Base-by-base conservation (phyloP, 108 stramenopile genomes). In the Chaetoceros tenuissimus region DNA sequence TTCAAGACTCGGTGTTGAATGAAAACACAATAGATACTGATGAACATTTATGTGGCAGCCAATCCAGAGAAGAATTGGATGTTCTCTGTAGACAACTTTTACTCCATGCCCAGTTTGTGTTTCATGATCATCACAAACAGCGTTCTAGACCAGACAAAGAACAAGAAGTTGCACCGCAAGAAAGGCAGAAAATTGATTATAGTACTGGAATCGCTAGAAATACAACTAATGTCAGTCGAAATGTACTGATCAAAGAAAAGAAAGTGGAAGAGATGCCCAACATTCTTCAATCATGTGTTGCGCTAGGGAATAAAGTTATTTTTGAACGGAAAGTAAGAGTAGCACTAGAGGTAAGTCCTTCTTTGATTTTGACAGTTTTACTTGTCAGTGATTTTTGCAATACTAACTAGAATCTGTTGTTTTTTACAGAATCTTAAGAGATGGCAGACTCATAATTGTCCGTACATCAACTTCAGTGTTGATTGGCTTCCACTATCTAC, bases 401-500 rank as follows among this genome's bases (percentile, higher is more conserved):
- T 30, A 30, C 20, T 28, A 25, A 24, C 20, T 40, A 23, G 2
- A 24, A n/a, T n/a, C n/a, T n/a, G 21, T 24, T 51, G 44, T 49
- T 44, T 24, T 46, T 13, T 43, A 48, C 24, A 73, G 60, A 50
- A 71, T 3, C 54, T 78, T 8, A 63, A 67, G 20, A 17, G 52
- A 25, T 87, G 81, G 81, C 62, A 81, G 16, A 59, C 60, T 24
- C n/a, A 31, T 5, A 54, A 71, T 46, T 58, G 53, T 50, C 49
- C 72, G 47, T 31, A 56, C 18, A 60, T 58, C 13, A 53, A 57
- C 53, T 46, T 91, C 19, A 40, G 24, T 16, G 63, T 79, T 10
- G 83, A 84, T 46, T 92, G 90, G 90, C 60, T 87, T 21, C 64
- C 84, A 18, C 40, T 85, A 49, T 79, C 84, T 24, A 52, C 85